A percentile compares a stretch with the other conserved stretches of the same genome.
Conservation (phyloP, 164 flowering plant genomes). For the Vitis riparia region DNA sequence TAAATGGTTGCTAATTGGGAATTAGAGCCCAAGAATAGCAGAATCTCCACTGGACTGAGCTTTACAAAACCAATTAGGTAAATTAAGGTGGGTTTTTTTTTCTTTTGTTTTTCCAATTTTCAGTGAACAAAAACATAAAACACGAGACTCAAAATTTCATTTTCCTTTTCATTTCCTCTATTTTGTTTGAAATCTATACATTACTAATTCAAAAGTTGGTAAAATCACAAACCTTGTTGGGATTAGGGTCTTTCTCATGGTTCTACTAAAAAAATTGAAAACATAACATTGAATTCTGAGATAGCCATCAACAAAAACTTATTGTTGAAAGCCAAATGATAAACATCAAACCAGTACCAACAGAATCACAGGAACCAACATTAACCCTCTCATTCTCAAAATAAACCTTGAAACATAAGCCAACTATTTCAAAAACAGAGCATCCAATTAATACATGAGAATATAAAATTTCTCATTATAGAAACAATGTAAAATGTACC, state of each 20-base stretch:
- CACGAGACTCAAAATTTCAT: background rate
- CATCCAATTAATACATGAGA: background rate
- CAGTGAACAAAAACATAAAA: background rate
- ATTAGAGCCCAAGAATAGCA: no score
- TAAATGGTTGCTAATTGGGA: no score
- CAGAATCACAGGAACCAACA: constrained; percentile 5
- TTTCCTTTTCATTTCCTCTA: background rate
- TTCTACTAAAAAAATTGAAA: constrained; percentile 1
- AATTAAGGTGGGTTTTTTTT: background rate
- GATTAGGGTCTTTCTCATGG: constrained; percentile 6
- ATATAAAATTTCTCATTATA: background rate
- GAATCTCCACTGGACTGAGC: no score
- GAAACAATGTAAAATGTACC: no score
- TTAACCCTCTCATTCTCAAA: constrained; percentile 29
- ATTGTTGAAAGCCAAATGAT: background rate
- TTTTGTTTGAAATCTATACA: background rate
- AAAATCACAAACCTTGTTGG: constrained; percentile 12
- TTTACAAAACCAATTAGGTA: background rate
- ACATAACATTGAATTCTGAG: background rate
- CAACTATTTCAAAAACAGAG: constrained; percentile 14
- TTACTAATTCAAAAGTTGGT: background rate
- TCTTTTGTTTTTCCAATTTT: no score
- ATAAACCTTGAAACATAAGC: constrained; percentile 40
- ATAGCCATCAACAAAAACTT: background rate
- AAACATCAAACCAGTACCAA: background rate